These are phyloP conservation scores for Xylariales sp. DNA, from an alignment of 2,329 filamentous ascomycete genomes.

Conservation along the genomic window DNA sequence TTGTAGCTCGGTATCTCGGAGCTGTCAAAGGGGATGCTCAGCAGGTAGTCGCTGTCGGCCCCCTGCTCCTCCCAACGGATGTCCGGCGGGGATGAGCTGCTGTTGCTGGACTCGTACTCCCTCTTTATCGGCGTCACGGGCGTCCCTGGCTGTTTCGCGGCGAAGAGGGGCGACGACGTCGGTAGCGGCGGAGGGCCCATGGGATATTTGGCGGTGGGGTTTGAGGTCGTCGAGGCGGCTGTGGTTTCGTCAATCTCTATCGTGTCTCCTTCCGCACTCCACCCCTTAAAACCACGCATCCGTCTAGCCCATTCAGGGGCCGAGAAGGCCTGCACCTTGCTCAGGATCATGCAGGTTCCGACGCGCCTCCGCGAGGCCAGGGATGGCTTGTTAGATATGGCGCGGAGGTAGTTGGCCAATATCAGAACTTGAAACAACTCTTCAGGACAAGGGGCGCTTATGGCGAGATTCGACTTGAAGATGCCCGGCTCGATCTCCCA, in stretches of 20 bases:
- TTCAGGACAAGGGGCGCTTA: slow-evolving; percentile 11
- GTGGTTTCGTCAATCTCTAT: slow-evolving; percentile 9
- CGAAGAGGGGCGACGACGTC: background rate
- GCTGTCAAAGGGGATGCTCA: slow-evolving; percentile 10
- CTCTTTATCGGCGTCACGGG: too few species aligned
- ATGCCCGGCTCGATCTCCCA: slow-evolving; percentile 9
- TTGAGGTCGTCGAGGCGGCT: background rate
- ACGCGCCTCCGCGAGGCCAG: slow-evolving; percentile 7
- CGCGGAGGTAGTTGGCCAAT: slow-evolving; percentile 11
- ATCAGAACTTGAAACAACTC: slow-evolving; percentile 11
- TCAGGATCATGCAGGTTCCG: slow-evolving; percentile 10
- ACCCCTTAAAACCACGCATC: slow-evolving; percentile 11
- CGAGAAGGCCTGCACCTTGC: slow-evolving; percentile 9
- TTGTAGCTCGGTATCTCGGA: too few species aligned
- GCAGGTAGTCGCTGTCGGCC: slow-evolving; percentile 8
- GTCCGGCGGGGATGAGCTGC: too few species aligned
- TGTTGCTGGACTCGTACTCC: too few species aligned
- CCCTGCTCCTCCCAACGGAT: background rate
- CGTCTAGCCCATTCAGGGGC: slow-evolving; percentile 10
- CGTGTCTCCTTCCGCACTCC: slow-evolving; percentile 10
- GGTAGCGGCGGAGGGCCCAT: background rate
- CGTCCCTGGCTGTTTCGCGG: background rate
- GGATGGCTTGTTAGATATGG: slow-evolving; percentile 7
- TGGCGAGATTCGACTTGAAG: slow-evolving; percentile 11
- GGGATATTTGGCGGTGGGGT: background rate